A percentile compares a stretch with the other conserved stretches of the same genome.
phyloP scores from a whole-genome alignment of 2,329 filamentous ascomycete genomes.

The Orbilia brochopaga region DNA sequence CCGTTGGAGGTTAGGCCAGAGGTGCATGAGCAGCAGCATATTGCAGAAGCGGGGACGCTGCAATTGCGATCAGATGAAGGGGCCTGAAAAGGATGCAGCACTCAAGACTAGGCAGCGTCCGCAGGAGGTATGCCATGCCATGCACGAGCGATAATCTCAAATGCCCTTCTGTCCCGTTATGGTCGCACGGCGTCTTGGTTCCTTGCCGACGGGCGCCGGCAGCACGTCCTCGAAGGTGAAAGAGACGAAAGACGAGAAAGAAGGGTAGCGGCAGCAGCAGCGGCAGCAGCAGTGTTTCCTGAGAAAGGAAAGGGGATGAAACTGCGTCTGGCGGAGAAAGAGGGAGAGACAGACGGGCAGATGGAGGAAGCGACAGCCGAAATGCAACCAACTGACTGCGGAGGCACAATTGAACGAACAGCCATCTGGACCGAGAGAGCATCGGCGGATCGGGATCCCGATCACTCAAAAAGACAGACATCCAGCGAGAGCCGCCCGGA shows the following conservation, averaged over 20 bases:
- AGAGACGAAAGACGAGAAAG: not conserved
- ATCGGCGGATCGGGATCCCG: not conserved
- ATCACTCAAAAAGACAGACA: not conserved
- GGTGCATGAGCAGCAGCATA: constrained; percentile 15
- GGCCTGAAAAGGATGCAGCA: constrained; percentile 23
- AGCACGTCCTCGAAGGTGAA: constrained; percentile 8
- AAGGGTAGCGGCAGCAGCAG: constrained; percentile 10
- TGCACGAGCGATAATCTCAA: constrained; percentile 30
- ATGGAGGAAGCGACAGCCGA: constrained; percentile 1
- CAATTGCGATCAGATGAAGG: constrained; percentile 6
- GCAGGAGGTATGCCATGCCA: too few species aligned
- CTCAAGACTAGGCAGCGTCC: constrained; percentile 19
- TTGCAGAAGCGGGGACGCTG: constrained; percentile 38
- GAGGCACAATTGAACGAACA: not conserved
- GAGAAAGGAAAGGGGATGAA: not conserved
- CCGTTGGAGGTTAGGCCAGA: constrained; percentile 13
- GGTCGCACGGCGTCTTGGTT: constrained; percentile 37
- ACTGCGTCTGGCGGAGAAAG: not conserved
- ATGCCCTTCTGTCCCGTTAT: constrained; percentile 8
- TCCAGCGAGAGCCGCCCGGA: not conserved
- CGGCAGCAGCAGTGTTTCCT: not conserved
- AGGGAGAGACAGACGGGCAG: not conserved
- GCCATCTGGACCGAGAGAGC: not conserved
- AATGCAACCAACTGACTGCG: not conserved
- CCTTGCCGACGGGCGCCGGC: constrained; percentile 28